Percentiles rank a stretch among this genome's conserved stretches.
Conservation (phyloP, 495 filamentous ascomycete genomes). For the Neurospora tetrasperma region DNA sequence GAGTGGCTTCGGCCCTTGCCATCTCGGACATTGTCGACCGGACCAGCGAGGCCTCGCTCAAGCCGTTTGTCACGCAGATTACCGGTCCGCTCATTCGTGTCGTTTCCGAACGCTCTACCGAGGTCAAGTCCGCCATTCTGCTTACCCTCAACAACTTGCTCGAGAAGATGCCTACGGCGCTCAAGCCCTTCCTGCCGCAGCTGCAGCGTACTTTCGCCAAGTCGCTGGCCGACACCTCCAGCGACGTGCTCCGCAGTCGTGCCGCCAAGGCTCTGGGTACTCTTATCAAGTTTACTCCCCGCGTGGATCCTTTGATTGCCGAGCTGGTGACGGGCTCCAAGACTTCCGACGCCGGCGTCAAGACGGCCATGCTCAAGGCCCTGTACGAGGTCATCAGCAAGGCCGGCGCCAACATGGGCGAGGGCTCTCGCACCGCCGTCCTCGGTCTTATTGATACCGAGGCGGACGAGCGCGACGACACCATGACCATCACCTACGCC, state of each 20-base stretch:
- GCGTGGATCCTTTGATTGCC: slow-evolving; percentile 76
- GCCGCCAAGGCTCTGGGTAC: slow-evolving; percentile 96
- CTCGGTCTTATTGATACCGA: slow-evolving; percentile 81
- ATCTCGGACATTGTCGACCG: slow-evolving; percentile 94
- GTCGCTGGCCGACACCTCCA: slow-evolving; percentile 84
- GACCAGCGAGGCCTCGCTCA: slow-evolving; percentile 70
- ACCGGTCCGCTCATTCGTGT: slow-evolving; percentile 96
- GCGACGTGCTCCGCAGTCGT: slow-evolving; percentile 73
- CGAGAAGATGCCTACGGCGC: slow-evolving; percentile 89
- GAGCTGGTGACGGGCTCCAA: slow-evolving; percentile 91
- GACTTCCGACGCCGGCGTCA: slow-evolving; percentile 78
- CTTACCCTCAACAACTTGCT: slow-evolving; percentile 89
- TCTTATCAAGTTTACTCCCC: slow-evolving; percentile 87
- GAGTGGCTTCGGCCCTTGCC: slow-evolving; percentile 81
- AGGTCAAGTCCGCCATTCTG: slow-evolving; percentile 92
- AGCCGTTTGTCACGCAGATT: slow-evolving; percentile 92
- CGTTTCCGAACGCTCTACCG: slow-evolving; percentile 86
- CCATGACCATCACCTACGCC: slow-evolving; percentile 79
- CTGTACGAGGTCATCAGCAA: slow-evolving; percentile 94
- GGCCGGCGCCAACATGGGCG: slow-evolving; percentile 88
- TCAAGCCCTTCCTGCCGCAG: slow-evolving; percentile 95
- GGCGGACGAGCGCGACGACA: slow-evolving; percentile 57
- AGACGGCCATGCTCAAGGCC: slow-evolving; percentile 94
- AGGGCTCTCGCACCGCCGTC: slow-evolving; percentile 70
- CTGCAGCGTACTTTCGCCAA: slow-evolving; percentile 95